Evolutionary conservation across 1,284 basidiomycete species (phyloP), one percentile per base, ranked within the genome.

Genomic region (Tilletia indica): DNA sequence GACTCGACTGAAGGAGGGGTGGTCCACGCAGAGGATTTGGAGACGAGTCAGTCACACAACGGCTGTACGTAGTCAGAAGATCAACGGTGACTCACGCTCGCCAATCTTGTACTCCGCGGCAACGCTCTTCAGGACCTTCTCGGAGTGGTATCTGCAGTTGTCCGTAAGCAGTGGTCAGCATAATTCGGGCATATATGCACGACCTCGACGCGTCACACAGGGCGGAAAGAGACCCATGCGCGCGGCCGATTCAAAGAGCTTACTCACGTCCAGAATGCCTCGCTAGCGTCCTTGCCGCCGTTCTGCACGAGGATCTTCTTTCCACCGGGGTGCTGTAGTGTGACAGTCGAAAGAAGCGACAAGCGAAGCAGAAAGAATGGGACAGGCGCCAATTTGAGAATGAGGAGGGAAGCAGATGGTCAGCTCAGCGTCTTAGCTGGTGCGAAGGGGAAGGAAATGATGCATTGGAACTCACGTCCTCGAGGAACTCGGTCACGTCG

Each of bases 261-360:
- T 31, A 58, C 61, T 64, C 61, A 64, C 61, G 61, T 64, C 74
- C 76, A 77, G 74, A 83, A 84, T 36, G 81, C 78, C 73, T 81
- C 78, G 64, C 80, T 77, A 21, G 82, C 78, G 72, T 84, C 82
- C 74, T 80, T 82, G 67, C 82, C 82, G 61, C 75, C 76, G 76
- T 83, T 84, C 76, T 78, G 79, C 63, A 84, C 76, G 19, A 84
- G 71, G 71, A 83, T 82, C 77, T 84, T 84, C 74, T 81, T 80
- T 73, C 82, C 82, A 6, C 82, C 82, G 4, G 82, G 82, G 75
- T 84, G 82, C 75, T 80, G 68, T 42, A 14, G 2, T 25, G 16
- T 19, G 25, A 31, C 48, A 34, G 25, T 12, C 2, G 19, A 45
- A 51, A 34, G 12, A 38, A 14, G 25, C 42, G 14, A 14, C 1